phyloP scores from a whole-genome alignment of 2,329 filamentous ascomycete genomes.

The Fusarium globosum region DNA sequence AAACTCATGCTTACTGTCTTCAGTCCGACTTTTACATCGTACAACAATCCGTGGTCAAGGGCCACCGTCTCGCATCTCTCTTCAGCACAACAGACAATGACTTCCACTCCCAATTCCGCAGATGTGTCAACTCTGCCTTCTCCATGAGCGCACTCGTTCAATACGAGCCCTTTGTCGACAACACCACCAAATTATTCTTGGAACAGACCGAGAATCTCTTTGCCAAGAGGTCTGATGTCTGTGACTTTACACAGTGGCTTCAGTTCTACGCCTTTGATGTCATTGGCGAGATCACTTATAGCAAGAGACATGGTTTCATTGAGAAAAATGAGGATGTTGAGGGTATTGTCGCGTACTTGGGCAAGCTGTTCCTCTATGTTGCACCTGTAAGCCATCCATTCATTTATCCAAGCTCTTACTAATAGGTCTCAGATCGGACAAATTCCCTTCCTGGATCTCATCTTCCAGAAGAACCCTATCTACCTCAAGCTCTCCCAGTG shows the following conservation, averaged over 20 bases:
- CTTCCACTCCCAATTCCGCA: constrained; percentile 79
- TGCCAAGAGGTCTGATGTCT: constrained; percentile 51
- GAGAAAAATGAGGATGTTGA: constrained; percentile 81
- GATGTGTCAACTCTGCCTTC: constrained; percentile 81
- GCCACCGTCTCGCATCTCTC: constrained; percentile 74
- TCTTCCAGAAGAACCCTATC: constrained; percentile 81
- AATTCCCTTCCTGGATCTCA: constrained; percentile 75
- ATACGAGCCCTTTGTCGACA: constrained; percentile 84
- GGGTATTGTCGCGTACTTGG: constrained; percentile 75
- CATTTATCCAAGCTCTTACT: rapidly evolving
- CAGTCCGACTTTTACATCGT: constrained; percentile 83
- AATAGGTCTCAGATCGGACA: constrained; percentile 69
- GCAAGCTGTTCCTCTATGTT: constrained; percentile 75
- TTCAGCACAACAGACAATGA: constrained; percentile 81
- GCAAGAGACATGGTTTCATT: constrained; percentile 79
- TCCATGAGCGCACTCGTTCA: constrained; percentile 81
- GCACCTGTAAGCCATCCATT: constrained; percentile 63
- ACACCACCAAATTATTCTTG: constrained; percentile 77
- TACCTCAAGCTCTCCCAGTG: constrained; percentile 74
- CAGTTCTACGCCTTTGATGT: constrained; percentile 88
- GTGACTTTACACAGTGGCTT: constrained; percentile 76
- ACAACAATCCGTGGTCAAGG: constrained; percentile 77
- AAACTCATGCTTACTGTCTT: neutral
- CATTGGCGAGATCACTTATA: constrained; percentile 81
- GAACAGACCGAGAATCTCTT: constrained; percentile 68